These are phyloP conservation scores for Sonneratia alba DNA, from an alignment of 345 rosid species.

Conservation along the genomic window DNA sequence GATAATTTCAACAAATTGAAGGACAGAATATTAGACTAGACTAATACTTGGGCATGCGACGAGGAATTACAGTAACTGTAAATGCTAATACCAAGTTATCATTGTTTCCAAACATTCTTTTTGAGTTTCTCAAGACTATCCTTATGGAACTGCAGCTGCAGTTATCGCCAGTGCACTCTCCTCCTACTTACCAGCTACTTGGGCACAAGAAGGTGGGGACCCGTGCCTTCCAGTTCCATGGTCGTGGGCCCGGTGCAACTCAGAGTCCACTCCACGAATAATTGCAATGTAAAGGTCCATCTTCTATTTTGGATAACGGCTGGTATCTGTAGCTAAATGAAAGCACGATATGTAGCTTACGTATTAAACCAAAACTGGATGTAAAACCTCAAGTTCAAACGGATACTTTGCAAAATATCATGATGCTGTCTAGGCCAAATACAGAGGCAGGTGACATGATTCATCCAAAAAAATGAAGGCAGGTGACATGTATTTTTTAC, in stretches of 20 bases:
- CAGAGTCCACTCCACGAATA: slow-evolving; percentile 55
- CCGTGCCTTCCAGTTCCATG: slow-evolving; percentile 92
- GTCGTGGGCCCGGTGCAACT: slow-evolving; percentile 84
- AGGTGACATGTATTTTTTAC: not conserved
- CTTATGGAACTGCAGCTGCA: slow-evolving; percentile 39
- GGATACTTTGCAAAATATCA: not conserved
- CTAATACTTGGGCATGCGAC: too few species aligned
- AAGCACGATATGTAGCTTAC: not conserved
- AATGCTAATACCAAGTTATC: not conserved
- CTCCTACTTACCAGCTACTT: slow-evolving; percentile 44
- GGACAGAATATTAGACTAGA: too few species aligned
- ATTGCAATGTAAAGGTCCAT: slow-evolving; percentile 43
- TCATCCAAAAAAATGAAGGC: too few species aligned
- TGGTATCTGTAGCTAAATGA: too few species aligned
- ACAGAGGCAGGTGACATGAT: too few species aligned
- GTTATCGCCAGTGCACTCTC: slow-evolving; percentile 41
- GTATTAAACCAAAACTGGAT: not conserved
- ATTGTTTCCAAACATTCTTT: not conserved
- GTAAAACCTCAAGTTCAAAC: not conserved
- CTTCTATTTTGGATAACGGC: slow-evolving; percentile 2
- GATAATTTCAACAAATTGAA: too few species aligned
- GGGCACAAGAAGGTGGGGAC: slow-evolving; percentile 97
- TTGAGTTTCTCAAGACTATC: not conserved
- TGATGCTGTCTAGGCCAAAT: not conserved
- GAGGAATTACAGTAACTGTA: too few species aligned